Percentiles rank a stretch among this genome's conserved stretches.
Conservation (phyloP, 768 basidiomycete genomes). For the Termitomyces sp. region DNA sequence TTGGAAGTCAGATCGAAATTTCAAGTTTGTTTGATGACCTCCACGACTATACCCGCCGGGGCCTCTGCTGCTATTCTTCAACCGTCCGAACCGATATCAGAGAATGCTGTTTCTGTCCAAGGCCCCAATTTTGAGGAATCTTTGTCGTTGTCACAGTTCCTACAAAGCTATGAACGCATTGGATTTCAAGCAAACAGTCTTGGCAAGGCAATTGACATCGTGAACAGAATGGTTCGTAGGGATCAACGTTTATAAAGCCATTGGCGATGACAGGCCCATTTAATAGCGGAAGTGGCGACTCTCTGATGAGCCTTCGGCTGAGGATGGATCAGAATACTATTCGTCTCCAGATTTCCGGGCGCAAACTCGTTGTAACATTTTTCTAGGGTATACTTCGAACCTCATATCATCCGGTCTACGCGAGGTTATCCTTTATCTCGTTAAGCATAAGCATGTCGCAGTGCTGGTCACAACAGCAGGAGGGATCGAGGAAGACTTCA, state of each 20-base stretch:
- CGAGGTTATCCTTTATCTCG: slow-evolving; percentile 87
- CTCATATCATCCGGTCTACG: slow-evolving; percentile 96
- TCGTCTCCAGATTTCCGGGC: slow-evolving; percentile 57
- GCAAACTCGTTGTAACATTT: slow-evolving; percentile 77
- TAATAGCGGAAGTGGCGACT: slow-evolving; percentile 81
- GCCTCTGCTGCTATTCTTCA: slow-evolving; percentile 77
- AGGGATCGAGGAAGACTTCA: slow-evolving; percentile 98
- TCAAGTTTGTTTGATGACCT: slow-evolving; percentile 7
- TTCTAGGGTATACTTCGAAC: slow-evolving; percentile 98
- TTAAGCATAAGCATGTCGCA: slow-evolving; percentile 86
- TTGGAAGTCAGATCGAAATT: slow-evolving; percentile 7
- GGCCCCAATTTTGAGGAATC: slow-evolving; percentile 85
- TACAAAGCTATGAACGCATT: slow-evolving; percentile 80
- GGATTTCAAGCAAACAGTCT: slow-evolving; percentile 98
- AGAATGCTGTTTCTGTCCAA: slow-evolving; percentile 61
- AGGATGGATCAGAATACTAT: slow-evolving; percentile 70
- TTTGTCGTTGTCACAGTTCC: slow-evolving; percentile 59
- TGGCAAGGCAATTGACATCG: slow-evolving; percentile 81
- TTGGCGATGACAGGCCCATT: neutral
- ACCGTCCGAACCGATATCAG: slow-evolving; percentile 66
- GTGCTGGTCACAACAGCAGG: slow-evolving; percentile 96
- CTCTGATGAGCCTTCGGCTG: slow-evolving; percentile 72
- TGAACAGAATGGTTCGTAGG: slow-evolving; percentile 81
- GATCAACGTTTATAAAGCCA: neutral
- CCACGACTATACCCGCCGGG: slow-evolving; percentile 36